Evolutionary conservation across 2,329 filamentous ascomycete genomes (phyloP).

Genomic region (Fusarium proliferatum): DNA sequence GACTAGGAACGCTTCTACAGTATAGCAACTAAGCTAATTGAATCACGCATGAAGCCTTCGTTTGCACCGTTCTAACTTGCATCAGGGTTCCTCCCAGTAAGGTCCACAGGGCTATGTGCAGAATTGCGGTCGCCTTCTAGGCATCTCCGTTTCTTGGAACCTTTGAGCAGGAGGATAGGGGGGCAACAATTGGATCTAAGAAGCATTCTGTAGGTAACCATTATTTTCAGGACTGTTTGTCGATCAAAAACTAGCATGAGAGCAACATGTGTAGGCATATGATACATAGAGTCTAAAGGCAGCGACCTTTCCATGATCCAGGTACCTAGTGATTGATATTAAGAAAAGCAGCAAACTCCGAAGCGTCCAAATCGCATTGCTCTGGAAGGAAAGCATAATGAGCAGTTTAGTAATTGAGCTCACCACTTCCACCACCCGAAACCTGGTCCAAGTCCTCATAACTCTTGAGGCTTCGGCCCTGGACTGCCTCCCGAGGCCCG

Average conservation of each 20-base stretch:
- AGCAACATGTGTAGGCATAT: conserved; percentile 33
- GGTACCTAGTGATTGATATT: conserved; percentile 22
- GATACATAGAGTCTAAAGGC: conserved; percentile 36
- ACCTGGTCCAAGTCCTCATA: conserved; percentile 97
- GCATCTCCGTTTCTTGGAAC: background rate
- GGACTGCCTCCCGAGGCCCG: conserved; percentile 89
- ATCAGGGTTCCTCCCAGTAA: background rate
- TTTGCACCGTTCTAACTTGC: background rate
- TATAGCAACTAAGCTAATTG: background rate
- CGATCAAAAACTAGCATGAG: background rate
- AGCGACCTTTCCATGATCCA: conserved; percentile 10
- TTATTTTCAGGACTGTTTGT: conserved; percentile 3
- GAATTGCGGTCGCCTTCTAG: background rate
- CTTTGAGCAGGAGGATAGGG: background rate
- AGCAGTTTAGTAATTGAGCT: conserved; percentile 82
- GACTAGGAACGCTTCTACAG: background rate
- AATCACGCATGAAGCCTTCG: background rate
- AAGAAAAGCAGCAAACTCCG: conserved; percentile 34
- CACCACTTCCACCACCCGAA: conserved; percentile 77
- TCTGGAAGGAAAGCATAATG: background rate
- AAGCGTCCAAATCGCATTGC: conserved; percentile 5
- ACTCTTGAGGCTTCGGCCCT: conserved; percentile 92
- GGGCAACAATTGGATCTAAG: background rate
- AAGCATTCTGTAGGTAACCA: conserved; percentile 8
- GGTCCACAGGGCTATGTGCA: background rate